Evolutionary conservation across 2,329 filamentous ascomycete species (phyloP).

Genomic region (Lachnellula hyalina): DNA sequence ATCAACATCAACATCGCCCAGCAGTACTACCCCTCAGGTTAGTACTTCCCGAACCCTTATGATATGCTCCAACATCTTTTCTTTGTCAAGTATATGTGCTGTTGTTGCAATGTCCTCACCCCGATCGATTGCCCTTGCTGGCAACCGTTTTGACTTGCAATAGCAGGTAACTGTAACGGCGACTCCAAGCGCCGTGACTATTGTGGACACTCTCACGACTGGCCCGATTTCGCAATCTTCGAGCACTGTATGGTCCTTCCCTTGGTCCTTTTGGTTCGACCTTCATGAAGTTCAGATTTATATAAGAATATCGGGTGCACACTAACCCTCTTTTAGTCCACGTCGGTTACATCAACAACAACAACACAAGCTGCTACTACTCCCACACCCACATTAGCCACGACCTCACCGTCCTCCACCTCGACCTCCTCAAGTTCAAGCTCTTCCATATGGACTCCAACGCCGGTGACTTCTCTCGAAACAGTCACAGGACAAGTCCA

Average conservation of each 20-base stretch:
- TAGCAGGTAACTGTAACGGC: constrained; percentile 28
- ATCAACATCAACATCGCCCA: neutral
- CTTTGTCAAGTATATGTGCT: too few relatives aligned
- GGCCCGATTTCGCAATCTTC: constrained; percentile 5
- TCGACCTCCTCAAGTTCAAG: constrained; percentile 17
- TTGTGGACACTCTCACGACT: constrained; percentile 8
- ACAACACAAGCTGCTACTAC: constrained; percentile 4
- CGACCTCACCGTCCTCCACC: neutral
- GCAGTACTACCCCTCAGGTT: constrained; percentile 15
- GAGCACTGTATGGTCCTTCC: neutral
- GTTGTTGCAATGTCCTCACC: neutral
- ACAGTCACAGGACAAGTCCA: constrained; percentile 53
- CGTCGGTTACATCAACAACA: neutral
- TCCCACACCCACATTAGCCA: constrained; percentile 2
- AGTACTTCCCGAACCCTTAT: constrained; percentile 13
- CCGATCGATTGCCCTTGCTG: constrained; percentile 18
- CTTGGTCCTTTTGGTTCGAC: constrained; percentile 6
- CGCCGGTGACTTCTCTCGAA: constrained; percentile 37
- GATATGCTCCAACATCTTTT: too few relatives aligned
- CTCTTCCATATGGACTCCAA: constrained; percentile 31
- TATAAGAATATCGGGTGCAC: neutral
- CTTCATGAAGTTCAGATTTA: neutral
- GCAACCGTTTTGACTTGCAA: constrained; percentile 30
- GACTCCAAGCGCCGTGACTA: constrained; percentile 29
- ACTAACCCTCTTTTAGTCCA: neutral